A percentile compares a stretch with the other conserved stretches of the same genome.
phyloP scores from a whole-genome alignment of 495 filamentous ascomycete species.

The Pyrenula aspistea region DNA sequence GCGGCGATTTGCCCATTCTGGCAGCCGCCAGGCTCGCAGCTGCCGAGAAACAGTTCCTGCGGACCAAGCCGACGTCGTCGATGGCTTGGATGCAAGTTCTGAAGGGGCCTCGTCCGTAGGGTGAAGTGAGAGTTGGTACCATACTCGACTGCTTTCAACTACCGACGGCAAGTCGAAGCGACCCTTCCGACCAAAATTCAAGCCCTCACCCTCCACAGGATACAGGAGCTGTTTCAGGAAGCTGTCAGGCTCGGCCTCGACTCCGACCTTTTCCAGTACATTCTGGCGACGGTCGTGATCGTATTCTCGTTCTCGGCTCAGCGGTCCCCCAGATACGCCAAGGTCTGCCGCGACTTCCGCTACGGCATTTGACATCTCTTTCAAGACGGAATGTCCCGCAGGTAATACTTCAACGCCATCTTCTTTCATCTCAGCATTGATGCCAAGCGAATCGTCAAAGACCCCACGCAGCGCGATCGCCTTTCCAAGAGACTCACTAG shows the following conservation, averaged over 20 bases:
- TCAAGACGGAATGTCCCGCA: conserved; percentile 63
- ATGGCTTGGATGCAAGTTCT: conserved; percentile 47
- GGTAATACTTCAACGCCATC: conserved; percentile 67
- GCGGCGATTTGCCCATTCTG: conserved; percentile 91
- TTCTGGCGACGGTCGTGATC: conserved; percentile 70
- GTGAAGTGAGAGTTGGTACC: conserved; percentile 89
- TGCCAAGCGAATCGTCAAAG: conserved; percentile 84
- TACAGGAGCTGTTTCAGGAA: conserved; percentile 78
- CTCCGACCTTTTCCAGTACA: conserved; percentile 73
- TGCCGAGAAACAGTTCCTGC: conserved; percentile 86
- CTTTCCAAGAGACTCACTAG: conserved; percentile 66
- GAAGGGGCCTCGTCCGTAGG: conserved; percentile 79
- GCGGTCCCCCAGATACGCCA: conserved; percentile 54
- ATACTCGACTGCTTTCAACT: conserved; percentile 72
- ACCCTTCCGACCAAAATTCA: conserved; percentile 58
- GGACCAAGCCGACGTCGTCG: conserved; percentile 67
- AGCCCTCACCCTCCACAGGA: conserved; percentile 61
- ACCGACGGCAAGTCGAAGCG: conserved; percentile 60
- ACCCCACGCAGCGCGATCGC: conserved; percentile 76
- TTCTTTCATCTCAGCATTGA: conserved; percentile 93
- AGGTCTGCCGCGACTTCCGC: conserved; percentile 70
- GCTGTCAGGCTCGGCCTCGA: conserved; percentile 68
- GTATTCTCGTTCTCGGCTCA: conserved; percentile 59
- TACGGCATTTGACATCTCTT: conserved; percentile 75
- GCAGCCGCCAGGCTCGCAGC: conserved; percentile 79